Percentiles rank a stretch among this genome's conserved stretches.
Evolutionary conservation across 208 protist species (phyloP).

Genomic region (Leishmania major): DNA sequence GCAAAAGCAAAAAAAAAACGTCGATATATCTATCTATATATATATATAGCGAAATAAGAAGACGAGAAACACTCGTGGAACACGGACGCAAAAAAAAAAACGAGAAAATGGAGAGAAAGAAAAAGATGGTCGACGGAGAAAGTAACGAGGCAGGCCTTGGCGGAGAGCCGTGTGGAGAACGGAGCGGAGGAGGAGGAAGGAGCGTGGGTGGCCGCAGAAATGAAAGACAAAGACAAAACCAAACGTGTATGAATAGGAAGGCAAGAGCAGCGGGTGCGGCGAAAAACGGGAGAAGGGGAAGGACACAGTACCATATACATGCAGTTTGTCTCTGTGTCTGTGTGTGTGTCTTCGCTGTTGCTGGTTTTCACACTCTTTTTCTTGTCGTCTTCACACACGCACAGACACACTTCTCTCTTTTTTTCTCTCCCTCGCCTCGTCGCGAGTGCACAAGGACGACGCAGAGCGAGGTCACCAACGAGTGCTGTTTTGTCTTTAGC

Average conservation of each 20-base stretch:
- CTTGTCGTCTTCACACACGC: background rate
- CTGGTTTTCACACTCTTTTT: background rate
- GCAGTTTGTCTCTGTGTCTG: background rate
- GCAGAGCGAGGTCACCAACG: too few species aligned
- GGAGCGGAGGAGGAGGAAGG: background rate
- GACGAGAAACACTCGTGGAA: too few species aligned
- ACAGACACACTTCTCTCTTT: background rate
- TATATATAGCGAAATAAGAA: background rate
- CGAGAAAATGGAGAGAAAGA: background rate
- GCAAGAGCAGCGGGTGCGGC: background rate
- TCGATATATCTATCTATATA: too few species aligned
- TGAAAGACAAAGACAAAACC: constrained; percentile 2
- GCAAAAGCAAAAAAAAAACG: too few species aligned
- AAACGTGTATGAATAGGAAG: constrained; percentile 1
- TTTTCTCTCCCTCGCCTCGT: too few species aligned
- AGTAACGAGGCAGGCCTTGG: background rate
- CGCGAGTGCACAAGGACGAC: too few species aligned
- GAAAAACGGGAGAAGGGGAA: background rate
- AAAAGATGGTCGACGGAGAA: background rate
- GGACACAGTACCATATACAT: background rate
- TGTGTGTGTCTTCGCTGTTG: too few species aligned
- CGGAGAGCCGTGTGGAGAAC: background rate
- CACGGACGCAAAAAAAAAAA: background rate
- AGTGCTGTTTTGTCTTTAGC: background rate
- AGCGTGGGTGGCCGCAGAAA: background rate